Evolutionary conservation across 192 early-diverging fungal species (phyloP), one percentile per base, ranked within the genome.

Genomic region (Coemansia guatemalensis): DNA sequence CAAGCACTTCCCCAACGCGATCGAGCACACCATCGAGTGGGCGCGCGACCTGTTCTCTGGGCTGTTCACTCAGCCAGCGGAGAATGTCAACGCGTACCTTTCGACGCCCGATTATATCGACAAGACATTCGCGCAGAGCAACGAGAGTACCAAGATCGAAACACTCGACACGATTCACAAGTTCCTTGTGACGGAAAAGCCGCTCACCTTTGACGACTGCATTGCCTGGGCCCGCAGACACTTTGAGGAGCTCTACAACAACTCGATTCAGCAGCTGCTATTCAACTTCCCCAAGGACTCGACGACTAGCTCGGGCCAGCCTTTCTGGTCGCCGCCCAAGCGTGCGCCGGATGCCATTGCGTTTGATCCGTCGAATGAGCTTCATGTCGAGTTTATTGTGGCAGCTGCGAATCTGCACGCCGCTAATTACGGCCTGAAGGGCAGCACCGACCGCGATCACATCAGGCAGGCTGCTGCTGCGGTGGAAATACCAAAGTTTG

Each of bases 281-380:
- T 97, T 88, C 86, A 98, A 96, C 78, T 99, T 99, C 88, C 96
- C 97, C 20, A 85, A 83, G 60, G 97, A 98, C 76, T 84, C 96
- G 21, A 83, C 83, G 30, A 98, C 97, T 1, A 92, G 89, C 17
- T 85, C 89, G 7, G 97, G 97, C 30, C 87, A 89, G 56, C 81
- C 84, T 33, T 99, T 99, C 88, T 99, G 97, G 97, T 93, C 92
- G 32, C 94, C 92, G 22, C 95, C 95, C 54, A 99, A 99, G 84
- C 88, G 96, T 51, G 92, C 94, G 12, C 97, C 97, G 26, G 85
- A 87, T 3, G 85, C 91, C 23, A 74, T 97, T 44, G 68, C 65
- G 5, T 99, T 97, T 75, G 90, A 96, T 71, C 67, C 85, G 20
- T 72, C 47, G 21, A 67, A 88, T 71, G 67, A 81, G 4, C 64